phyloP scores from a whole-genome alignment of 495 filamentous ascomycete genomes.

The Hypomontagnella monticulosa region DNA sequence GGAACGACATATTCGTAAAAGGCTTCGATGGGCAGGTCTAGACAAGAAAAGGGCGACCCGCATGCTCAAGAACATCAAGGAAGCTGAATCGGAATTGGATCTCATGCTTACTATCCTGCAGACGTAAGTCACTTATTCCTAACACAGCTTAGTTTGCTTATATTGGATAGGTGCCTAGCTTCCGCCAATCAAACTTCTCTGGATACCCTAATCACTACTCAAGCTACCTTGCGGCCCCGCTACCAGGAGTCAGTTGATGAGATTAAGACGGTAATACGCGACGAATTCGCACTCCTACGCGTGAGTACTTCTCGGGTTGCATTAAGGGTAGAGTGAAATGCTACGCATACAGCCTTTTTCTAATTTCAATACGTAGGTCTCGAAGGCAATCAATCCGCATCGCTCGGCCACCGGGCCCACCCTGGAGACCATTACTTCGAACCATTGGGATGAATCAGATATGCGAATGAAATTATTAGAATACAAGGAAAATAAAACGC shows the following conservation, averaged over 20 bases:
- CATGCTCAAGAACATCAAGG: not conserved
- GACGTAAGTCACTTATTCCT: not conserved
- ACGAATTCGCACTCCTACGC: too few relatives aligned
- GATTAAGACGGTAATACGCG: too few relatives aligned
- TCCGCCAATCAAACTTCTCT: not conserved
- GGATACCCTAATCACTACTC: not conserved
- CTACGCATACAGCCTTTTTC: too few relatives aligned
- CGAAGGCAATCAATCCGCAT: too few relatives aligned
- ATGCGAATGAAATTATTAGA: too few relatives aligned
- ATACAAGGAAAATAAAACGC: not conserved
- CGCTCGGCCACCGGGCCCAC: too few relatives aligned
- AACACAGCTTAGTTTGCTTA: not conserved
- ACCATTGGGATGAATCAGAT: too few relatives aligned
- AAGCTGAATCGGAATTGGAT: not conserved
- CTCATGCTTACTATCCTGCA: not conserved
- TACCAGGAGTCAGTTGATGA: too few relatives aligned
- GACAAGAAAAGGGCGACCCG: not conserved
- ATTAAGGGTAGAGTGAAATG: too few relatives aligned
- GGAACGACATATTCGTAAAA: not conserved
- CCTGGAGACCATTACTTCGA: too few relatives aligned
- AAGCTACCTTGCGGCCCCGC: not conserved
- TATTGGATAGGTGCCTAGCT: not conserved
- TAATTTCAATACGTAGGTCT: too few relatives aligned
- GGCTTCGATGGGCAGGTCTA: not conserved
- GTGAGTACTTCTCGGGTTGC: too few relatives aligned